Conservation (phyloP, 2,329 filamentous ascomycete genomes). For the Neonectria neomacrospora region DNA sequence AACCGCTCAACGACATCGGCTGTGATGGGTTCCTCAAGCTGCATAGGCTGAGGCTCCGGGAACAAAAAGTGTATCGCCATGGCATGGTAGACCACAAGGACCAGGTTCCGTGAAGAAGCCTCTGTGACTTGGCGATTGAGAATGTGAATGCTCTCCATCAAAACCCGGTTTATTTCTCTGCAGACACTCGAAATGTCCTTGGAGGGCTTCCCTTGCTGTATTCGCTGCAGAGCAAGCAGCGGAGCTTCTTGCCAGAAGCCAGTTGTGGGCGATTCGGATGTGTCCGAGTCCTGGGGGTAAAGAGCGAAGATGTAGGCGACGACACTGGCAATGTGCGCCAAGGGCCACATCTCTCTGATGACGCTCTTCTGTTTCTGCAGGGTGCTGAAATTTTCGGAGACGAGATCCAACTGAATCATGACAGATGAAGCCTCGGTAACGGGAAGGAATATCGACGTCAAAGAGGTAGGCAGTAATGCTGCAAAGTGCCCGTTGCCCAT, state of each 20-base stretch:
- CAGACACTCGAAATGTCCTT: constrained; percentile 39
- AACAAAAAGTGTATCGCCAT: constrained; percentile 51
- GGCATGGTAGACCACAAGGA: constrained; percentile 48
- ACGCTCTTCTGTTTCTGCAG: constrained; percentile 49
- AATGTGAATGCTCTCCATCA: constrained; percentile 43
- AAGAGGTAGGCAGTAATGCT: constrained; percentile 37
- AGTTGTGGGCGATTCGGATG: constrained; percentile 26
- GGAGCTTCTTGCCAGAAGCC: constrained; percentile 40
- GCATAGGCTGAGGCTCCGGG: constrained; percentile 33
- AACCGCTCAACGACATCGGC: constrained; percentile 45
- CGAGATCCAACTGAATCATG: constrained; percentile 49
- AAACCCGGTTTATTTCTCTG: constrained; percentile 43
- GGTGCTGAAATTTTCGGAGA: constrained; percentile 52
- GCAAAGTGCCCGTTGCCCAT: constrained; percentile 44
- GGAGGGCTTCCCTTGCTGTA: constrained; percentile 36
- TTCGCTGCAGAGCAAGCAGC: constrained; percentile 34
- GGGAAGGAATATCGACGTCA: constrained; percentile 46
- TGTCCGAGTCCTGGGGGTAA: constrained; percentile 35
- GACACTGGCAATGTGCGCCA: constrained; percentile 48
- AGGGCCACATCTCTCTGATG: constrained; percentile 50
- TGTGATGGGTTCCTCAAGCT: constrained; percentile 34
- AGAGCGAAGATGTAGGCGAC: constrained; percentile 46
- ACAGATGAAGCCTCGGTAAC: constrained; percentile 45
- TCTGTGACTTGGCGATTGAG: constrained; percentile 40
- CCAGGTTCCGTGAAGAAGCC: constrained; percentile 39